phyloP scores from a whole-genome alignment of 164 flowering plant species.

The Chimonanthus praecox region DNA sequence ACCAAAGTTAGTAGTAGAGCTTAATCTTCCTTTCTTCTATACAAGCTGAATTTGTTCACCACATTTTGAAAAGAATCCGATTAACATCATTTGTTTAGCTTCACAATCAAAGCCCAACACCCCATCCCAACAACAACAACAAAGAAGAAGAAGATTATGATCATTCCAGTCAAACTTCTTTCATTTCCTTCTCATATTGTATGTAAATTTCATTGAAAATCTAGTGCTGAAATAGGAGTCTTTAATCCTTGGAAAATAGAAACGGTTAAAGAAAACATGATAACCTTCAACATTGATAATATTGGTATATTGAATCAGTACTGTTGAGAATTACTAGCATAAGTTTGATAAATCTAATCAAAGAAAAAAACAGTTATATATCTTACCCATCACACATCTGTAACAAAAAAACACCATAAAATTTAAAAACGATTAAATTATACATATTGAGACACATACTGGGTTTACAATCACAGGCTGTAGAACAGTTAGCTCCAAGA shows the following conservation, averaged over 20 bases:
- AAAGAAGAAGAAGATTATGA: background rate
- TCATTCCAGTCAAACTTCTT: background rate
- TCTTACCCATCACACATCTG: background rate
- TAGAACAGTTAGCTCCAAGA: slow-evolving; percentile 10
- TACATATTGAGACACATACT: slow-evolving; percentile 1
- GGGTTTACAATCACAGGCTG: slow-evolving; percentile 13
- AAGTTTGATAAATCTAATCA: background rate
- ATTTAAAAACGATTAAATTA: background rate
- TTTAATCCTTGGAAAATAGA: background rate
- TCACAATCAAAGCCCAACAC: too few relatives aligned
- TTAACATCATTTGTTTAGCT: too few relatives aligned
- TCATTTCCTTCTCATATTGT: background rate
- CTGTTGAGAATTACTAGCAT: background rate
- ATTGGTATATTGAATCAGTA: background rate
- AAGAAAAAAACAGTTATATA: background rate
- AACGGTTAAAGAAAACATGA: background rate
- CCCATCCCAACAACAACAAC: background rate
- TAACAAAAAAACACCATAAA: background rate
- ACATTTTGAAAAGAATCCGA: too few relatives aligned
- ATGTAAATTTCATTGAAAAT: too few relatives aligned
- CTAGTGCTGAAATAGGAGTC: background rate
- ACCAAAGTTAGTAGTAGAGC: too few relatives aligned
- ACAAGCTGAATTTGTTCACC: too few relatives aligned
- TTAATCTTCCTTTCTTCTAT: too few relatives aligned
- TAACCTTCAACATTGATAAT: background rate